These are phyloP conservation scores for Flagelloscypha sp. DNA, from an alignment of 768 basidiomycete species.

Conservation along the genomic window DNA sequence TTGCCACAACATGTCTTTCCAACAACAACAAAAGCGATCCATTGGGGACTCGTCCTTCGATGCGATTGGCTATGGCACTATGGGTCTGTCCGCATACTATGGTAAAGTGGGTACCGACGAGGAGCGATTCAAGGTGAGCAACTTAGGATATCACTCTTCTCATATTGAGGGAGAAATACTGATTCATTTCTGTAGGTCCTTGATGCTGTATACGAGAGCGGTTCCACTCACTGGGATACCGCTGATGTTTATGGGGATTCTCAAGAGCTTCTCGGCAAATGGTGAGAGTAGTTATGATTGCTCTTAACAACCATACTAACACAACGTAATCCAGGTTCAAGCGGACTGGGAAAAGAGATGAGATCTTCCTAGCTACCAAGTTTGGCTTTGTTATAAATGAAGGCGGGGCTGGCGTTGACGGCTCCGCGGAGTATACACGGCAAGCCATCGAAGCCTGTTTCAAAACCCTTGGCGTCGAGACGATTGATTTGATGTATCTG, in stretches of 20 bases:
- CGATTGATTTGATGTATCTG: constrained; percentile 21
- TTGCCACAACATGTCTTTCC: constrained; percentile 17
- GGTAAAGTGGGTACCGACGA: constrained; percentile 43
- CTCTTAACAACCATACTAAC: no score
- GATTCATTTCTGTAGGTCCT: constrained; percentile 23
- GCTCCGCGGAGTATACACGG: constrained; percentile 33
- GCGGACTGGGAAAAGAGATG: constrained; percentile 20
- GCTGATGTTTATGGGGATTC: constrained; percentile 33
- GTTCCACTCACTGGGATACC: constrained; percentile 41
- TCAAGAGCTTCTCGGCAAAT: constrained; percentile 39
- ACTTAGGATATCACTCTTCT: background rate
- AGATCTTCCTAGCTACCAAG: constrained; percentile 34
- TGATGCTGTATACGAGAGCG: constrained; percentile 30
- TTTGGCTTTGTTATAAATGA: constrained; percentile 20
- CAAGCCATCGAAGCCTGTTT: constrained; percentile 26
- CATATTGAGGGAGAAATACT: no score
- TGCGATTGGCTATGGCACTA: constrained; percentile 52
- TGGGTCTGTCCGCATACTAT: constrained; percentile 47
- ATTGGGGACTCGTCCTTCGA: constrained; percentile 39
- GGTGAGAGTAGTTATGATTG: no score
- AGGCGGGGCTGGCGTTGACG: no score
- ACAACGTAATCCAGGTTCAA: no score
- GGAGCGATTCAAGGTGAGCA: constrained; percentile 46
- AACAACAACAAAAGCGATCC: no score
- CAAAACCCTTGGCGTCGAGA: constrained; percentile 16